Conservation (phyloP, 2,329 filamentous ascomycete species). For the Iodosphaeria phyllophila region DNA sequence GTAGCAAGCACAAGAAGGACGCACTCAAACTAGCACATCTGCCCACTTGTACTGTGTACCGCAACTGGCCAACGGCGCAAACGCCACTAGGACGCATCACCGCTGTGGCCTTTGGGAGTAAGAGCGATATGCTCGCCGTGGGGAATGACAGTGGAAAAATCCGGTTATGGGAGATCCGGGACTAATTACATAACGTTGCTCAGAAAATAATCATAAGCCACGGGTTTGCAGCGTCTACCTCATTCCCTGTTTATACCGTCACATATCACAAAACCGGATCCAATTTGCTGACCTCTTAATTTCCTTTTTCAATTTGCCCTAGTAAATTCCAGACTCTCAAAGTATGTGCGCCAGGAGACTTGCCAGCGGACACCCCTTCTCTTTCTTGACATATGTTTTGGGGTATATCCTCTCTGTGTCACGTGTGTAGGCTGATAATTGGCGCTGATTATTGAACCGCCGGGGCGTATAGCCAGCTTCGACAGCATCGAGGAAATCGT, state of each 20-base stretch:
- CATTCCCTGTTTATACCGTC: conserved; percentile 1
- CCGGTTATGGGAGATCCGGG: conserved; percentile 73
- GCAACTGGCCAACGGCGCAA: conserved; percentile 87
- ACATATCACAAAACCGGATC: conserved; percentile 1
- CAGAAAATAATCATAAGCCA: no score
- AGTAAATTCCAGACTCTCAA: background rate
- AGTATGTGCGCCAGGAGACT: conserved; percentile 17
- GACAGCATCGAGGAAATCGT: conserved; percentile 23
- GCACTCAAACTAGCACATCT: conserved; percentile 76
- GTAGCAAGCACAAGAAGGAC: conserved; percentile 73
- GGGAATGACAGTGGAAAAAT: conserved; percentile 83
- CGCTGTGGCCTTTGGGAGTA: conserved; percentile 46
- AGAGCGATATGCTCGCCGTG: conserved; percentile 58
- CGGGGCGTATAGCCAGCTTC: conserved; percentile 8
- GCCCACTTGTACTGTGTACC: conserved; percentile 82
- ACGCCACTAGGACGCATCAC: conserved; percentile 78
- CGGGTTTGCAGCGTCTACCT: no score
- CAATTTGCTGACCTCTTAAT: conserved; percentile 1
- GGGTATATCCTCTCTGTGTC: conserved; percentile 22
- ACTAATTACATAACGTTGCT: conserved; percentile 19
- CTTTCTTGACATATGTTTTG: conserved; percentile 20
- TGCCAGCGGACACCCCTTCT: conserved; percentile 15
- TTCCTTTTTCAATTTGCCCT: conserved; percentile 2
- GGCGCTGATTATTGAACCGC: conserved; percentile 13
- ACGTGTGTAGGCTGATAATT: conserved; percentile 18